Conservation (phyloP, 208 protist genomes). For the Wallacemonas sp. region DNA sequence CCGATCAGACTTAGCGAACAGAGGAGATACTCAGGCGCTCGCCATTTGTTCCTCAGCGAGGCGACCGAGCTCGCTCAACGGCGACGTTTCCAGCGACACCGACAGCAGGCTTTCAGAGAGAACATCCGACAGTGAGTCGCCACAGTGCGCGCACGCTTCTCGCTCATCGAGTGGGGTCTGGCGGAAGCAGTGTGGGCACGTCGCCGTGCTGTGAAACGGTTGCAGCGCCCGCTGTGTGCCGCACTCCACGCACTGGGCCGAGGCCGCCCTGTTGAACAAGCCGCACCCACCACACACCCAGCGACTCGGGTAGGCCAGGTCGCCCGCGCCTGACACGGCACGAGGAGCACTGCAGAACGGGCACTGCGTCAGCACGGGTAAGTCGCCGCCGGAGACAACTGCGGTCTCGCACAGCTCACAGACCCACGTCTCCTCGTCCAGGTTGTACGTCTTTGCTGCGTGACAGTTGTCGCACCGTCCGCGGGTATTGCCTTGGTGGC, state of each 20-base stretch:
- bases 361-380: constrained; percentile 50
- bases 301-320: constrained; percentile 46
- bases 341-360: constrained; percentile 49
- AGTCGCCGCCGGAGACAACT: constrained; percentile 60
- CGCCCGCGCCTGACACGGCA: neutral
- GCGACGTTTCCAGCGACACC: constrained; percentile 25
- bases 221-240: constrained; percentile 40
- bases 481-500: constrained; percentile 27
- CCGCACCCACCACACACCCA: constrained; percentile 68
- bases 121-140: constrained; percentile 32
- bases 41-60: constrained; percentile 8
- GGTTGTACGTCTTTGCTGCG: constrained; percentile 42
- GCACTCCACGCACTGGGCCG: constrained; percentile 55
- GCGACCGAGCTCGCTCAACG: neutral
- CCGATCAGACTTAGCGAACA: too few species aligned
- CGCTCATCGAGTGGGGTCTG: constrained; percentile 43
- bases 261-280: constrained; percentile 34
- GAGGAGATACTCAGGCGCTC: too few species aligned
- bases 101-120: constrained; percentile 26
- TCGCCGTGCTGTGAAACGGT: constrained; percentile 31
- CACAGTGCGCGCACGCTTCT: constrained; percentile 67
- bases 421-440: constrained; percentile 64
- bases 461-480: constrained; percentile 47
- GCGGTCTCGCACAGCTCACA: constrained; percentile 75
- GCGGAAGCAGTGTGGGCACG: constrained; percentile 63